These are phyloP conservation scores for Lentinula boryana DNA, from an alignment of 768 basidiomycete species.

Conservation along the genomic window DNA sequence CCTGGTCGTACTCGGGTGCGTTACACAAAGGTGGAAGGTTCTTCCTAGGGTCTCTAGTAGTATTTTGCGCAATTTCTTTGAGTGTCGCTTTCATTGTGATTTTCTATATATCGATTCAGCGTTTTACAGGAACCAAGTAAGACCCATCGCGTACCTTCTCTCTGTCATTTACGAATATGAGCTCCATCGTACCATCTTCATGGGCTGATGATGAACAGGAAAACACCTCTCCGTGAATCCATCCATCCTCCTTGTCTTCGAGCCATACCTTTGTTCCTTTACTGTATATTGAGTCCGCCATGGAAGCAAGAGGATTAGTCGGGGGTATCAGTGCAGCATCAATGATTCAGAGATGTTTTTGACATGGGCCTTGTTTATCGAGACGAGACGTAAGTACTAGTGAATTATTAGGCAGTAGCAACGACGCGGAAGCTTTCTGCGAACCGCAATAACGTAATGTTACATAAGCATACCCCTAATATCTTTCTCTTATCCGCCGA, in stretches of 20 bases:
- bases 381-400: too few relatives aligned
- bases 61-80: background rate
- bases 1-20: slow-evolving; percentile 91
- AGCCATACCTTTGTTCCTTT: slow-evolving; percentile 91
- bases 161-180: background rate
- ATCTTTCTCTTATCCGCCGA: too few relatives aligned
- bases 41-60: background rate
- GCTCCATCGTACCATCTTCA: background rate
- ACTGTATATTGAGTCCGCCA: slow-evolving; percentile 91
- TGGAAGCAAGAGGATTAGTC: slow-evolving; percentile 17
- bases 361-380: too few relatives aligned
- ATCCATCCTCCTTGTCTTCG: slow-evolving; percentile 89
- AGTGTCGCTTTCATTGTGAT: background rate
- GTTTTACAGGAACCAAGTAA: background rate
- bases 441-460: too few relatives aligned
- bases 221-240: slow-evolving; percentile 75
- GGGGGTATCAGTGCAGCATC: background rate
- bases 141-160: background rate
- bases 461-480: too few relatives aligned
- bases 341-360: background rate
- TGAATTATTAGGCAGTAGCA: too few relatives aligned
- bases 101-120: background rate
- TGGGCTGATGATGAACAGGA: background rate
- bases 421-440: too few relatives aligned
- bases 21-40: slow-evolving; percentile 87